Evolutionary conservation across 176 grass and related monocot species (phyloP).

Genomic region (Eleusine coracana): DNA sequence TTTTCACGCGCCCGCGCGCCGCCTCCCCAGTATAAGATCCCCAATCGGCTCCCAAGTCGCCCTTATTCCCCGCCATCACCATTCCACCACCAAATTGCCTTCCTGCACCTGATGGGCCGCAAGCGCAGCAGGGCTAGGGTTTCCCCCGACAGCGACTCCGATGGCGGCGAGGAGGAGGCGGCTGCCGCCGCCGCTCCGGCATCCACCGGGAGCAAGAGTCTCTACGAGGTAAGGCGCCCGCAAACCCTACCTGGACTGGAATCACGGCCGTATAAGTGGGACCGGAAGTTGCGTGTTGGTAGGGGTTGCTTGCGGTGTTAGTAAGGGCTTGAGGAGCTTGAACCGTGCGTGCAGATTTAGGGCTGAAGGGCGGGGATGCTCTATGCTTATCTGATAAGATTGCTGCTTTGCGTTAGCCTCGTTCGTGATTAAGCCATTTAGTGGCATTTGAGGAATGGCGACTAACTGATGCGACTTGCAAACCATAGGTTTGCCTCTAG

Average conservation of each 20-base stretch:
- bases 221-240: conserved; percentile 77
- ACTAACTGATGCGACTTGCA: not conserved
- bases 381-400: not conserved
- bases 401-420: not conserved
- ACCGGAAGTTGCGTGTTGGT: conserved; percentile 1
- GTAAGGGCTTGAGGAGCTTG: not conserved
- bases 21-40: conserved; percentile 25
- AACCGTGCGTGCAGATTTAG: not conserved
- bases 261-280: not conserved
- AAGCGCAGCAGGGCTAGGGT: conserved; percentile 58
- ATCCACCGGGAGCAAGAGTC: conserved; percentile 43
- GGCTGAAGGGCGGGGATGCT: not conserved
- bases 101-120: conserved; percentile 35
- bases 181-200: conserved; percentile 5
- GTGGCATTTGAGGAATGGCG: not conserved
- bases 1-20: conserved; percentile 26
- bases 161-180: conserved; percentile 10
- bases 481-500: not conserved
- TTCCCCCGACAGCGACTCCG: conserved; percentile 40
- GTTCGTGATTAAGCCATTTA: not conserved
- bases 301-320: not conserved
- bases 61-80: not conserved
- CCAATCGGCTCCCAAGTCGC: rapidly evolving
- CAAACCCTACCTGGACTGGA: conserved; percentile 12
- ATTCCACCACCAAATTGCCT: not conserved